Evolutionary conservation across 2,329 filamentous ascomycete species (phyloP).

Genomic region (Didymella segeticola): DNA sequence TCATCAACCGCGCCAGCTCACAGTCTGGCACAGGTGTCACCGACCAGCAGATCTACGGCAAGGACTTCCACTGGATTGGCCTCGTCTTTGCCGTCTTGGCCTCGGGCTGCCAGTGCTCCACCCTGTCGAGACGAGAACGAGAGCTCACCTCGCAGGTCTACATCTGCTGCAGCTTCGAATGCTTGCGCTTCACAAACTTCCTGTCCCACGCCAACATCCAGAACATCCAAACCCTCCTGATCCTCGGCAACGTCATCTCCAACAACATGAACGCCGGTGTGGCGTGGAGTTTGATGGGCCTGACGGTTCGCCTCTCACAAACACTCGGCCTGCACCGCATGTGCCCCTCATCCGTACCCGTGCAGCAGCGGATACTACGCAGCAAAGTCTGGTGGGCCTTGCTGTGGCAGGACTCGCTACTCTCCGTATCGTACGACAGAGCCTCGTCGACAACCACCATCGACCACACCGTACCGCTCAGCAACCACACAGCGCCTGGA

Average conservation of each 20-base stretch:
- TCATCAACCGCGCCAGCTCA: slow-evolving; percentile 58
- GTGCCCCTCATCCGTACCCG: slow-evolving; percentile 60
- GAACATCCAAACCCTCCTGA: slow-evolving; percentile 66
- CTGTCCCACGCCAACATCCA: slow-evolving; percentile 67
- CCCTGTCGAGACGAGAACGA: slow-evolving; percentile 63
- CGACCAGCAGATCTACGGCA: slow-evolving; percentile 64
- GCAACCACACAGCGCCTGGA: slow-evolving; percentile 54
- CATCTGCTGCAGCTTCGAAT: slow-evolving; percentile 70
- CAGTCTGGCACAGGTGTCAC: slow-evolving; percentile 54
- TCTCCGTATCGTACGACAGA: slow-evolving; percentile 69
- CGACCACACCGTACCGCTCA: slow-evolving; percentile 52
- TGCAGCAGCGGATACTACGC: slow-evolving; percentile 51
- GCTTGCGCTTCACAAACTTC: slow-evolving; percentile 69
- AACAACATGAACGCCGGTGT: slow-evolving; percentile 71
- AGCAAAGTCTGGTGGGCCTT: slow-evolving; percentile 63
- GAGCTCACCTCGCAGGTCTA: slow-evolving; percentile 70
- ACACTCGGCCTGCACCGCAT: slow-evolving; percentile 66
- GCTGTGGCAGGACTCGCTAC: slow-evolving; percentile 69
- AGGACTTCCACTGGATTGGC: slow-evolving; percentile 65
- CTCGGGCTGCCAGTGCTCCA: slow-evolving; percentile 67
- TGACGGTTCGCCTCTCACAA: slow-evolving; percentile 67
- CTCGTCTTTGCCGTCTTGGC: slow-evolving; percentile 68
- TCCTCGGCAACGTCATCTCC: slow-evolving; percentile 67
- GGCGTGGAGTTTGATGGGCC: slow-evolving; percentile 65
- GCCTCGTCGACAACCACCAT: slow-evolving; percentile 64